These are phyloP conservation scores for Leccinum pellstonianum DNA, from an alignment of 768 basidiomycete genomes.

Conservation along the genomic window DNA sequence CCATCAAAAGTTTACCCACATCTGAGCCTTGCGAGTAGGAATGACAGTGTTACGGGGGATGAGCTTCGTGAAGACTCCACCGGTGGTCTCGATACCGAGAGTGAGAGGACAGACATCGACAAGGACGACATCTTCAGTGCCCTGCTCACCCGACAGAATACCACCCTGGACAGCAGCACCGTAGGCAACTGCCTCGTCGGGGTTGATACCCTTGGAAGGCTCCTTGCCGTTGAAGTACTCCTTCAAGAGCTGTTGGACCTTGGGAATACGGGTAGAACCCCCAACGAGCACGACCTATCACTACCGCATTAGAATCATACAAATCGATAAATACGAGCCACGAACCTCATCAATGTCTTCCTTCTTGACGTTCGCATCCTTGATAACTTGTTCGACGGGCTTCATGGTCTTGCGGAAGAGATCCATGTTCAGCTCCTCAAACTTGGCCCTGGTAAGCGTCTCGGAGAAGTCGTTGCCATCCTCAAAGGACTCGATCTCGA, in stretches of 20 bases:
- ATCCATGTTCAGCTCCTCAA: conserved; percentile 98
- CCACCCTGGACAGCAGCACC: conserved; percentile 99
- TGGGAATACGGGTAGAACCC: conserved; percentile 99
- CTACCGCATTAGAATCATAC: not conserved
- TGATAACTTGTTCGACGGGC: conserved; percentile 97
- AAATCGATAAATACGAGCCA: not conserved
- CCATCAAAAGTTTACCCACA: conserved; percentile 40
- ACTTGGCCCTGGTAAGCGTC: conserved; percentile 96
- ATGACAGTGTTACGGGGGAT: conserved; percentile 97
- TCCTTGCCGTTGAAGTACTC: conserved; percentile 97
- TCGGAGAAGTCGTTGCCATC: conserved; percentile 97
- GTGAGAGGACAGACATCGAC: conserved; percentile 97
- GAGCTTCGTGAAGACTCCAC: conserved; percentile 97
- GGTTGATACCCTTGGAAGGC: conserved; percentile 98
- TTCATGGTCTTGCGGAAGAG: conserved; percentile 99
- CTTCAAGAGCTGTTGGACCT: conserved; percentile 97
- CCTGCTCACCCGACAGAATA: conserved; percentile 93
- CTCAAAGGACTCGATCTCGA: conserved; percentile 97
- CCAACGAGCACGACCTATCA: conserved; percentile 82
- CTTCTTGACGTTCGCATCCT: conserved; percentile 98
- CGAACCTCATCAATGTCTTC: conserved; percentile 88
- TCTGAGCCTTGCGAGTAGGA: conserved; percentile 96
- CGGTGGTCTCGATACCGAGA: conserved; percentile 98
- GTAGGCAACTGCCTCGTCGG: conserved; percentile 98
- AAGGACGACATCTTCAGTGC: conserved; percentile 86